Evolutionary conservation across 2,329 filamentous ascomycete species (phyloP).

Genomic region (Cladophialophora chaetospira): DNA sequence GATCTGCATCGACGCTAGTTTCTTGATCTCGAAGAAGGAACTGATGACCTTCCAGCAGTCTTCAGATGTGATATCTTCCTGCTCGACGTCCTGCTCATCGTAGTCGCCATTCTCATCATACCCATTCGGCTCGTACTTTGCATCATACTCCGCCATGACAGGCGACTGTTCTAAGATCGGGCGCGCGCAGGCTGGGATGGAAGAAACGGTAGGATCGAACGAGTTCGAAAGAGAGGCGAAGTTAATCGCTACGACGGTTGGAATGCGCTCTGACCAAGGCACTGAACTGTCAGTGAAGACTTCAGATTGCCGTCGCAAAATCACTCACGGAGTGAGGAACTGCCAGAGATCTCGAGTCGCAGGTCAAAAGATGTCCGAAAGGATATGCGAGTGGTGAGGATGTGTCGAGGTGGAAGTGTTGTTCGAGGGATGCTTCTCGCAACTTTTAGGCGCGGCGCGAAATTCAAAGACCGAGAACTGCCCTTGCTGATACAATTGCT

Average conservation of each 20-base stretch:
- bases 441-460: slow-evolving; percentile 3
- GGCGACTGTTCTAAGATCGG: not conserved
- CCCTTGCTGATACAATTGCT: not conserved
- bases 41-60: slow-evolving; percentile 99
- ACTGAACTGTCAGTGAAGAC: slow-evolving; percentile 32
- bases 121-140: slow-evolving; percentile 28
- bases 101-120: slow-evolving; percentile 69
- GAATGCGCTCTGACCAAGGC: slow-evolving; percentile 17
- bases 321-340: slow-evolving; percentile 15
- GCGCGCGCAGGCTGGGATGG: not conserved
- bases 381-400: slow-evolving; percentile 3
- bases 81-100: slow-evolving; percentile 64
- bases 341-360: slow-evolving; percentile 5
- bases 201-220: not conserved
- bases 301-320: slow-evolving; percentile 23
- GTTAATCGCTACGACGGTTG: slow-evolving; percentile 6
- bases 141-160: slow-evolving; percentile 57
- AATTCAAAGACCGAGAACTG: slow-evolving; percentile 1
- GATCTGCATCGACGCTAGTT: slow-evolving; percentile 93
- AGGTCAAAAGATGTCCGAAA: not conserved
- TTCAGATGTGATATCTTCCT: slow-evolving; percentile 81
- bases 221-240: not conserved
- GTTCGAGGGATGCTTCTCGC: not conserved
- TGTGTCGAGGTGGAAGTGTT: no score
- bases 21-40: slow-evolving; percentile 94